phyloP scores from a whole-genome alignment of 306 rosid species.

The Sphenostylis stenocarpa region DNA sequence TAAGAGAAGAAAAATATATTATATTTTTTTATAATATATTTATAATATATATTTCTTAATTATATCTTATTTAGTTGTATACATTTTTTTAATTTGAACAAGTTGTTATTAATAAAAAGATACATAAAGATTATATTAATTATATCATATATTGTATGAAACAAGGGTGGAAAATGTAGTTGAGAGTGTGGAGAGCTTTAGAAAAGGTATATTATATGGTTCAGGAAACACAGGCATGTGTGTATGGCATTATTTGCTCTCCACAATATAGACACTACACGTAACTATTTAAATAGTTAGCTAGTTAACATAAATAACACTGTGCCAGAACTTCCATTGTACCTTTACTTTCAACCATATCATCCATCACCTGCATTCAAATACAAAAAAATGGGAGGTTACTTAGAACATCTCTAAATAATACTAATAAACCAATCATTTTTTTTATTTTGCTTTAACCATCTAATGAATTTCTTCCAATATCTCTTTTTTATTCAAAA shows the following conservation, averaged over 20 bases:
- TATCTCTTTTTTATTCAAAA: too few relatives aligned
- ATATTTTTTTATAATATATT: too few relatives aligned
- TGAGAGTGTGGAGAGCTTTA: constrained; percentile 5
- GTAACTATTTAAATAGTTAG: constrained; percentile 18
- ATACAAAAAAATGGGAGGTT: neutral
- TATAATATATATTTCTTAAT: too few relatives aligned
- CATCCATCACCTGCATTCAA: constrained; percentile 38
- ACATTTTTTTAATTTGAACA: too few relatives aligned
- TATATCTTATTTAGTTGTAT: too few relatives aligned
- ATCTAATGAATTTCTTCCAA: too few relatives aligned
- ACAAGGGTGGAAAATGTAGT: constrained; percentile 15
- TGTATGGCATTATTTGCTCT: neutral
- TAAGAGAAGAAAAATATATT: too few relatives aligned
- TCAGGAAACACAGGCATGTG: constrained; percentile 14
- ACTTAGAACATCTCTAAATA: too few relatives aligned
- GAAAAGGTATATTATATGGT: neutral
- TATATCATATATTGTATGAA: neutral
- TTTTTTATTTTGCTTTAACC: too few relatives aligned
- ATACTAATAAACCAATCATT: too few relatives aligned
- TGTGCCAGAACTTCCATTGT: constrained; percentile 27
- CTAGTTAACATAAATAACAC: neutral
- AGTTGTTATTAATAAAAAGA: constrained; percentile 24
- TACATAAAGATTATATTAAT: constrained; percentile 25
- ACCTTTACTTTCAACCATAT: neutral
- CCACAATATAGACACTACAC: constrained; percentile 10